Conservation (phyloP, 2,329 filamentous ascomycete genomes). For the Leptographium lundbergii region DNA sequence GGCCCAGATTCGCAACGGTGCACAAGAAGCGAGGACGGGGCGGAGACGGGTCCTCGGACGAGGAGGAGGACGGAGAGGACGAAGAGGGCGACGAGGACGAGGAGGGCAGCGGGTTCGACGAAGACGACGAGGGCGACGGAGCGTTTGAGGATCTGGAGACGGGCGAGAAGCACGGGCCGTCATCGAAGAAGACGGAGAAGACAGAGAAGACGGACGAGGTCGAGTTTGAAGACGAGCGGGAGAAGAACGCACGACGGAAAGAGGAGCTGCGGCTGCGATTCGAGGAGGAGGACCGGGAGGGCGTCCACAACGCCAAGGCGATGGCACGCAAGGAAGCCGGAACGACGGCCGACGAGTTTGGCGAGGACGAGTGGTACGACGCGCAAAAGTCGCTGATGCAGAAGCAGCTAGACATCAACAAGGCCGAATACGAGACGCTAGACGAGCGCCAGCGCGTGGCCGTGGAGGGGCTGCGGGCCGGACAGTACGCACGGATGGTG, state of each 20-base stretch:
- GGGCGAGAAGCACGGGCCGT: slow-evolving; percentile 44
- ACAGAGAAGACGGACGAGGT: slow-evolving; percentile 20
- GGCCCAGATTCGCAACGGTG: slow-evolving; percentile 58
- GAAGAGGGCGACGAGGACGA: slow-evolving; percentile 30
- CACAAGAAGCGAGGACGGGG: slow-evolving; percentile 28
- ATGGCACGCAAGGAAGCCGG: slow-evolving; percentile 58
- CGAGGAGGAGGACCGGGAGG: slow-evolving; percentile 95
- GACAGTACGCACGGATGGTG: slow-evolving; percentile 85
- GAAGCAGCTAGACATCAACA: slow-evolving; percentile 95
- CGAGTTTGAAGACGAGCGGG: slow-evolving; percentile 56
- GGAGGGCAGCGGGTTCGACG: slow-evolving; percentile 27
- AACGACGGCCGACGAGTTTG: slow-evolving; percentile 57
- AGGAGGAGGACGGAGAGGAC: slow-evolving; percentile 55
- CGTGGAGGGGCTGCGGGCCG: slow-evolving; percentile 83
- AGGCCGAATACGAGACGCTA: slow-evolving; percentile 76
- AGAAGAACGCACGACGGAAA: slow-evolving; percentile 80
- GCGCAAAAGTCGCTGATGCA: slow-evolving; percentile 88
- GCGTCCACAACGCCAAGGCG: slow-evolving; percentile 81
- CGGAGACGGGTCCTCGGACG: slow-evolving; percentile 41
- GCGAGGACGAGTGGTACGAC: slow-evolving; percentile 98
- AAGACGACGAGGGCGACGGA: slow-evolving; percentile 61
- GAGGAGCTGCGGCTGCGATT: slow-evolving; percentile 91
- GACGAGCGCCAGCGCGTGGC: slow-evolving; percentile 72
- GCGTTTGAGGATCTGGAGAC: slow-evolving; percentile 79
- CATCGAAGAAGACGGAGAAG: slow-evolving; percentile 22